Conservation (phyloP, 352 stramenopile species). For the Phytophthora sp. region DNA sequence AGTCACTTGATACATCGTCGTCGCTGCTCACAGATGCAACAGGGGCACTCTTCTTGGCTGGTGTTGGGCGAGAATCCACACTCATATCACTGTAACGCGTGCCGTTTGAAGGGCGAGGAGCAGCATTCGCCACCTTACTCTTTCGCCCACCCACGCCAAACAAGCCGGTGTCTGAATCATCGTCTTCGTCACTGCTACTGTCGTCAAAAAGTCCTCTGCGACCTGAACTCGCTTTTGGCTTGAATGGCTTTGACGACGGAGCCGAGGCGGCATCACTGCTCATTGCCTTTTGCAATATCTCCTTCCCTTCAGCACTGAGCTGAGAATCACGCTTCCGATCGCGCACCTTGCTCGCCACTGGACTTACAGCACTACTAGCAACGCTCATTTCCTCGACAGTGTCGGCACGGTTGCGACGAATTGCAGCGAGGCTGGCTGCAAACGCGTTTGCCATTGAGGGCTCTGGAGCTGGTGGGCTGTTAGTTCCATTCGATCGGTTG, state of each 20-base stretch:
- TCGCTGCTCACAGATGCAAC: slow-evolving; percentile 23
- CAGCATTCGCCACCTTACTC: slow-evolving; percentile 19
- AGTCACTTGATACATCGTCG: slow-evolving; percentile 39
- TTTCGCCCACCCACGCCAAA: slow-evolving; percentile 45
- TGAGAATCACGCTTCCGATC: slow-evolving; percentile 74
- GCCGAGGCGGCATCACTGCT: slow-evolving; percentile 22
- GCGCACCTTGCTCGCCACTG: slow-evolving; percentile 31
- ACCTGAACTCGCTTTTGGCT: slow-evolving; percentile 32
- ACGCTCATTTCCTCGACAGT: slow-evolving; percentile 56
- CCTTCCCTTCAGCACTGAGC: slow-evolving; percentile 78
- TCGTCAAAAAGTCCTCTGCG: slow-evolving; percentile 84
- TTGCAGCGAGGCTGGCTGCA: slow-evolving; percentile 74
- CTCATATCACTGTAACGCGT: slow-evolving; percentile 30
- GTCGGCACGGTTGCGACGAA: slow-evolving; percentile 70
- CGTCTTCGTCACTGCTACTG: slow-evolving; percentile 64
- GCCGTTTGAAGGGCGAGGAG: slow-evolving; percentile 11
- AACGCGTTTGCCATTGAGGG: slow-evolving; percentile 69
- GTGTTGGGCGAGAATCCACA: slow-evolving; percentile 6
- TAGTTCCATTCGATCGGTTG: slow-evolving; percentile 20
- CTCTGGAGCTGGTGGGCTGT: slow-evolving; percentile 14
- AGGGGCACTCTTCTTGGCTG: slow-evolving; percentile 13
- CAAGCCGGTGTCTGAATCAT: slow-evolving; percentile 52
- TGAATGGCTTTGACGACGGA: slow-evolving; percentile 22
- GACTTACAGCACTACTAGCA: slow-evolving; percentile 19
- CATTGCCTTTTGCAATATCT: slow-evolving; percentile 76